Percentiles rank a stretch among this genome's conserved stretches.
Evolutionary conservation across 306 rosid species (phyloP).

Genomic region (peach (Prunus persica)): DNA sequence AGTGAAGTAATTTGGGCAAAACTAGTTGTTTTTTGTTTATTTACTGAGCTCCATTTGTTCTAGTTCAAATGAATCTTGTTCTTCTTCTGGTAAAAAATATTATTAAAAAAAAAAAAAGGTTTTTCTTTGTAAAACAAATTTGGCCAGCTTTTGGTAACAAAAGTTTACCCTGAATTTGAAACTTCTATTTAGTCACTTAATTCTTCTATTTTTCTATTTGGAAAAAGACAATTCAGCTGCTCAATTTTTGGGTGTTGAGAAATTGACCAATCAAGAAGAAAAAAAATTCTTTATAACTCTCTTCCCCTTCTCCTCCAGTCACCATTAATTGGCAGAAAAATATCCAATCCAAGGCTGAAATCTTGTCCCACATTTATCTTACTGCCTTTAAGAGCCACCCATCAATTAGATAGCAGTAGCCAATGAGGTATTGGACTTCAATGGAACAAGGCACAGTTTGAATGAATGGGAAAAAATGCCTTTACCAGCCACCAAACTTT

Average conservation of each 20-base stretch:
- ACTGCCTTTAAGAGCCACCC: background rate
- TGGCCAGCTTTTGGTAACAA: background rate
- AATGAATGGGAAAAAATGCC: background rate
- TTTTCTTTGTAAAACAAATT: background rate
- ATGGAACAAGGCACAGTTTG: background rate
- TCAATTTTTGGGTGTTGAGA: background rate
- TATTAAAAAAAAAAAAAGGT: background rate
- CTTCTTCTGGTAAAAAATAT: too few species aligned
- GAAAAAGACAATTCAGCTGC: background rate
- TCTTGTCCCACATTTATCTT: conserved; percentile 2
- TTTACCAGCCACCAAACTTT: background rate
- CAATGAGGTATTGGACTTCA: background rate
- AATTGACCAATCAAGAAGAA: background rate
- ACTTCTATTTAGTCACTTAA: background rate
- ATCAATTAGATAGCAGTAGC: background rate
- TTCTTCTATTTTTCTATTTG: background rate
- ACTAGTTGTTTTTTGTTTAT: background rate
- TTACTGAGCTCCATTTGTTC: background rate
- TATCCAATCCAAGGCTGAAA: background rate
- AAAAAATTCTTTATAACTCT: background rate
- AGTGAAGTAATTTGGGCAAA: background rate
- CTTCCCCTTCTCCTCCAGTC: background rate
- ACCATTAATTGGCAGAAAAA: background rate
- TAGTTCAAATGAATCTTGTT: too few species aligned
- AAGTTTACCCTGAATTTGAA: too few species aligned